phyloP scores from a whole-genome alignment of 1,284 basidiomycete species.

The Moesziomyces parantarcticus region DNA sequence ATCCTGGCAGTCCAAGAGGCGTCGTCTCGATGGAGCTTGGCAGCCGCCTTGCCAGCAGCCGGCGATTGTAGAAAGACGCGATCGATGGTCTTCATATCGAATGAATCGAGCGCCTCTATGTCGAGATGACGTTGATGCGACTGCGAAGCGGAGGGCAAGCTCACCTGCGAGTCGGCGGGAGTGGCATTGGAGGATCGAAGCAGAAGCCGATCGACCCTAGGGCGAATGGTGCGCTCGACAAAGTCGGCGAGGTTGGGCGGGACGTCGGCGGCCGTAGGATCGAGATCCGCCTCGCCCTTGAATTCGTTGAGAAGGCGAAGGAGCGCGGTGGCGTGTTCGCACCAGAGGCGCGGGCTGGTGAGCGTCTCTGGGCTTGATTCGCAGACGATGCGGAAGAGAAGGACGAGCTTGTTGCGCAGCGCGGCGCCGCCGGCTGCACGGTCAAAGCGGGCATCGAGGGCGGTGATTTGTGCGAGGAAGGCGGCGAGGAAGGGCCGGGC shows the following conservation, averaged over 20 bases:
- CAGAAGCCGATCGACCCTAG: slow-evolving; percentile 29
- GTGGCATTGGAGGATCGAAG: background rate
- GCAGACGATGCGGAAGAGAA: slow-evolving; percentile 35
- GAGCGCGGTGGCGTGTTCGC: slow-evolving; percentile 26
- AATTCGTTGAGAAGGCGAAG: slow-evolving; percentile 28
- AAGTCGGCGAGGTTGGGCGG: slow-evolving; percentile 4
- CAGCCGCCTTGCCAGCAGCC: background rate
- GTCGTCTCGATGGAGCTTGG: slow-evolving; percentile 28
- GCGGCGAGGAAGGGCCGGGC: slow-evolving; percentile 29
- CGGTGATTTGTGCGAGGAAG: slow-evolving; percentile 23
- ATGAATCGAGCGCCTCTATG: slow-evolving; percentile 40
- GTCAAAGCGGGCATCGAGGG: slow-evolving; percentile 26
- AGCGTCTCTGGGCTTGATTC: slow-evolving; percentile 74
- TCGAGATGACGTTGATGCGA: slow-evolving; percentile 27
- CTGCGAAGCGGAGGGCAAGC: background rate
- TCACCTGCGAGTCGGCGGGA: background rate
- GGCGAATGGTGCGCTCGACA: slow-evolving; percentile 21
- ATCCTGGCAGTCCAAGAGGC: slow-evolving; percentile 27
- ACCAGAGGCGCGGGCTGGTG: slow-evolving; percentile 73
- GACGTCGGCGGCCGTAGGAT: background rate
- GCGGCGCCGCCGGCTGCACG: slow-evolving; percentile 12
- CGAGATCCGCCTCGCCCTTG: slow-evolving; percentile 5
- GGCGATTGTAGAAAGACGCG: slow-evolving; percentile 25
- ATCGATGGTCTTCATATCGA: slow-evolving; percentile 39
- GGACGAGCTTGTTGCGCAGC: slow-evolving; percentile 32